Conservation (phyloP, 2,329 filamentous ascomycete genomes). For the Apiospora sp. region DNA sequence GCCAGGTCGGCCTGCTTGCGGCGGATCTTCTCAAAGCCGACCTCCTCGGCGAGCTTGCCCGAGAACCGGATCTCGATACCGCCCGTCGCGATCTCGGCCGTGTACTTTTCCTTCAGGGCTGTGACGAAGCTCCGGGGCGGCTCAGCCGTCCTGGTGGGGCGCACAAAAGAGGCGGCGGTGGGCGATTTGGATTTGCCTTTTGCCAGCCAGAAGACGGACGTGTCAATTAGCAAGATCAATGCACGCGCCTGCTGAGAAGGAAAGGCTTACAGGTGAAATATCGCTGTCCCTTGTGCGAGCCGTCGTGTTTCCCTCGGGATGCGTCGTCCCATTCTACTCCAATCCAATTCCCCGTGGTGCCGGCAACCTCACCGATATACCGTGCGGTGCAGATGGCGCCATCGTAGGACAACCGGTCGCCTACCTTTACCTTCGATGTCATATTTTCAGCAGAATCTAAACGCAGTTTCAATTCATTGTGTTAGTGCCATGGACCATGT, state of each 20-base stretch:
- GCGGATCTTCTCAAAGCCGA: slow-evolving; percentile 94
- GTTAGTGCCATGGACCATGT: no score
- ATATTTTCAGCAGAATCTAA: background rate
- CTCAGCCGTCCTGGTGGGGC: slow-evolving; percentile 77
- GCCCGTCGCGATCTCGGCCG: slow-evolving; percentile 58
- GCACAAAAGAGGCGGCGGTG: slow-evolving; percentile 86
- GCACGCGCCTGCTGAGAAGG: background rate
- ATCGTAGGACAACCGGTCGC: slow-evolving; percentile 83
- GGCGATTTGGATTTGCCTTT: slow-evolving; percentile 67
- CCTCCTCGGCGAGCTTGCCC: slow-evolving; percentile 88
- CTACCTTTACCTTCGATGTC: slow-evolving; percentile 54
- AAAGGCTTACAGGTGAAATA: slow-evolving; percentile 81
- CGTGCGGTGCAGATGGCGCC: slow-evolving; percentile 83
- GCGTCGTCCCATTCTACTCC: slow-evolving; percentile 97
- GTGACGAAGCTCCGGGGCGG: slow-evolving; percentile 75
- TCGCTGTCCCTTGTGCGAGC: slow-evolving; percentile 77
- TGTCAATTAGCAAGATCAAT: background rate
- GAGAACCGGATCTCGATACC: slow-evolving; percentile 71
- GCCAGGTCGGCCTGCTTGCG: slow-evolving; percentile 78
- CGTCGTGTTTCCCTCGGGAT: slow-evolving; percentile 87
- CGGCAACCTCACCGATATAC: slow-evolving; percentile 79
- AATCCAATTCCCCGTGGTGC: slow-evolving; percentile 82
- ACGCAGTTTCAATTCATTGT: background rate
- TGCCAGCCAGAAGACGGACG: background rate
- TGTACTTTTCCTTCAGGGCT: slow-evolving; percentile 86